Evolutionary conservation across 768 basidiomycete genomes (phyloP).

Genomic region (Hericium coralloides): DNA sequence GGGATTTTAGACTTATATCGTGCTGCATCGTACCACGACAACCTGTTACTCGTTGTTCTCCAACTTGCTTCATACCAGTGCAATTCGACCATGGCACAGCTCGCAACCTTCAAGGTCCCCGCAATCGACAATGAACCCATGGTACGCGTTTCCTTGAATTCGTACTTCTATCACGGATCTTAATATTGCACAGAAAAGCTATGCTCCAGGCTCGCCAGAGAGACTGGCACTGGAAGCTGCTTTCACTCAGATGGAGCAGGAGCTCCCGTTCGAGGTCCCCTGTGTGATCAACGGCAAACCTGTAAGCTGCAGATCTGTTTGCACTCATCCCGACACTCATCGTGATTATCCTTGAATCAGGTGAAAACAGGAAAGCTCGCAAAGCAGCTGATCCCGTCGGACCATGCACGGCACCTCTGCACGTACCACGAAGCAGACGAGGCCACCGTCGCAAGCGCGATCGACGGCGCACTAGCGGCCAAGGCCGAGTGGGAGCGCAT

Average conservation of each 20-base stretch:
- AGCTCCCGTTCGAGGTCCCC: slow-evolving; percentile 87
- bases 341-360: slow-evolving; percentile 26
- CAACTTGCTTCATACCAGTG: neutral
- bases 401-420: slow-evolving; percentile 76
- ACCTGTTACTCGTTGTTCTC: too few species aligned
- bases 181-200: slow-evolving; percentile 44
- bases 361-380: slow-evolving; percentile 73
- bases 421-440: slow-evolving; percentile 84
- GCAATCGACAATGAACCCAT: slow-evolving; percentile 88
- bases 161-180: neutral
- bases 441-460: slow-evolving; percentile 65
- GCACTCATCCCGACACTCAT: neutral
- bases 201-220: slow-evolving; percentile 74
- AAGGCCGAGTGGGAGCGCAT: slow-evolving; percentile 87
- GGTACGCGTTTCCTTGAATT: slow-evolving; percentile 34
- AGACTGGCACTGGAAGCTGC: slow-evolving; percentile 64
- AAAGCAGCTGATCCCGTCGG: slow-evolving; percentile 78
- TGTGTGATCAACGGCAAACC: slow-evolving; percentile 86
- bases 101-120: slow-evolving; percentile 83
- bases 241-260: slow-evolving; percentile 68
- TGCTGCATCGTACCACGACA: too few species aligned
- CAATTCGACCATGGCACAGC: slow-evolving; percentile 34
- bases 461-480: slow-evolving; percentile 80
- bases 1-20: too few species aligned
- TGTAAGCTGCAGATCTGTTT: slow-evolving; percentile 31